These are phyloP conservation scores for Phytophthora multivora DNA, from an alignment of 352 stramenopile species.

Conservation along the genomic window DNA sequence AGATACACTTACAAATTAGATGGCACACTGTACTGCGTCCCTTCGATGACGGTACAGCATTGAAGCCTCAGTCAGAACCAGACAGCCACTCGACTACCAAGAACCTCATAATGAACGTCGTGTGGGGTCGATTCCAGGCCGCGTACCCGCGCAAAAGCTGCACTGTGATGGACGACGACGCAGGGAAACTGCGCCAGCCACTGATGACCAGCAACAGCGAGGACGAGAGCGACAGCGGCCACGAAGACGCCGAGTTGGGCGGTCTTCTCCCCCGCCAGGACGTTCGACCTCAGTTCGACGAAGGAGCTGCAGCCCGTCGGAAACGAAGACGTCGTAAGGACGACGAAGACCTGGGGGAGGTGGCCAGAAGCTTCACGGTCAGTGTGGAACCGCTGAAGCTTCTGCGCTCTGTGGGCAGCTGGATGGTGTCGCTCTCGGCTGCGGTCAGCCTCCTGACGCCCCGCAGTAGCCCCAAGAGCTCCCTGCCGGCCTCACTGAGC, in stretches of 20 bases:
- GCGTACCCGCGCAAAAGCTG: conserved; percentile 20
- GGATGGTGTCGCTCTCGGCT: conserved; percentile 40
- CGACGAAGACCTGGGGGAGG: conserved; percentile 46
- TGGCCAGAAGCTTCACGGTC: conserved; percentile 18
- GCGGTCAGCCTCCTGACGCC: conserved; percentile 14
- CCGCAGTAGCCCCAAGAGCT: conserved; percentile 15
- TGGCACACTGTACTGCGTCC: no score
- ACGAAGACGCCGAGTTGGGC: conserved; percentile 24
- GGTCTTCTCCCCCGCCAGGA: conserved; percentile 19
- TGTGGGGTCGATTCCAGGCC: conserved; percentile 35
- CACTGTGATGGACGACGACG: conserved; percentile 41
- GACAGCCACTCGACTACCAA: conserved; percentile 13
- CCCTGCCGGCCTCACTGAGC: conserved; percentile 23
- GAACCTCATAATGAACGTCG: conserved; percentile 24
- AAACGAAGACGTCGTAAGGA: conserved; percentile 47
- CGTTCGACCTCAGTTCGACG: conserved; percentile 23
- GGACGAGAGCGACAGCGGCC: conserved; percentile 10
- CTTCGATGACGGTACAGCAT: background rate
- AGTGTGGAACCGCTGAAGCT: conserved; percentile 38
- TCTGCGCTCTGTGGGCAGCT: conserved; percentile 28
- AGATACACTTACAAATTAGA: no score
- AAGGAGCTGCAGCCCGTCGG: conserved; percentile 23
- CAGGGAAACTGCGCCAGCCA: conserved; percentile 37
- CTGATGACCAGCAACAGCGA: conserved; percentile 38
- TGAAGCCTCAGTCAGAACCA: conserved; percentile 16